phyloP scores from a whole-genome alignment of 495 filamentous ascomycete species.

The Achaetomiella virescens region DNA sequence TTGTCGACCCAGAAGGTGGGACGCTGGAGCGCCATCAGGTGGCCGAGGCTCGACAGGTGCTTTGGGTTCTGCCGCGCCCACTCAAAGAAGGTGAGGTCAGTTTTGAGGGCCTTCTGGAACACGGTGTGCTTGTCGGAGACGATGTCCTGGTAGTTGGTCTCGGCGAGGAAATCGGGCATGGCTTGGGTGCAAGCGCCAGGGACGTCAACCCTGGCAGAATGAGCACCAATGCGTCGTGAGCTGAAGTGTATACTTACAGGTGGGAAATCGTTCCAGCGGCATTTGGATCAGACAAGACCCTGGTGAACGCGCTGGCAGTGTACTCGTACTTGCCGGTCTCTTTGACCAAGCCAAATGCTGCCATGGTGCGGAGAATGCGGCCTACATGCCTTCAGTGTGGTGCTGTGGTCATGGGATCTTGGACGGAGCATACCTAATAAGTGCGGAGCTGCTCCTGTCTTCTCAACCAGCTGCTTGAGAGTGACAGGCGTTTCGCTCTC shows the following conservation, averaged over 20 bases:
- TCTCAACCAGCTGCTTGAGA: background rate
- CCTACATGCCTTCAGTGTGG: background rate
- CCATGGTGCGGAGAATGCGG: slow-evolving; percentile 43
- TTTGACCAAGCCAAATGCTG: slow-evolving; percentile 32
- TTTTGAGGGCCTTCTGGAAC: slow-evolving; percentile 40
- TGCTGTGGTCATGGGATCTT: no score
- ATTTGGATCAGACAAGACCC: slow-evolving; percentile 23
- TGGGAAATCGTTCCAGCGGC: slow-evolving; percentile 31
- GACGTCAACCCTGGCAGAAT: background rate
- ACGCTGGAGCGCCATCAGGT: slow-evolving; percentile 32
- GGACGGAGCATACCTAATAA: background rate
- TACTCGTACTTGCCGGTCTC: slow-evolving; percentile 34
- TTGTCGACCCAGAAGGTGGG: slow-evolving; percentile 31
- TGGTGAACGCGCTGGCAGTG: slow-evolving; percentile 29
- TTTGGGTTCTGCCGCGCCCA: slow-evolving; percentile 38
- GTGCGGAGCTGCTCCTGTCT: background rate
- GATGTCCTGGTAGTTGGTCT: slow-evolving; percentile 37
- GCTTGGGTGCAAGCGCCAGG: background rate
- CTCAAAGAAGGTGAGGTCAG: slow-evolving; percentile 33
- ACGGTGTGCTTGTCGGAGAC: slow-evolving; percentile 29
- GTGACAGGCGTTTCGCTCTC: background rate
- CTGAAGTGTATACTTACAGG: slow-evolving; percentile 29
- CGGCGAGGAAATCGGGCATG: slow-evolving; percentile 36
- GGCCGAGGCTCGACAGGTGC: slow-evolving; percentile 32
- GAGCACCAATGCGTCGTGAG: slow-evolving; percentile 22